These are phyloP conservation scores for Aristolochia californica DNA, from an alignment of 164 flowering plant genomes.

Conservation along the genomic window DNA sequence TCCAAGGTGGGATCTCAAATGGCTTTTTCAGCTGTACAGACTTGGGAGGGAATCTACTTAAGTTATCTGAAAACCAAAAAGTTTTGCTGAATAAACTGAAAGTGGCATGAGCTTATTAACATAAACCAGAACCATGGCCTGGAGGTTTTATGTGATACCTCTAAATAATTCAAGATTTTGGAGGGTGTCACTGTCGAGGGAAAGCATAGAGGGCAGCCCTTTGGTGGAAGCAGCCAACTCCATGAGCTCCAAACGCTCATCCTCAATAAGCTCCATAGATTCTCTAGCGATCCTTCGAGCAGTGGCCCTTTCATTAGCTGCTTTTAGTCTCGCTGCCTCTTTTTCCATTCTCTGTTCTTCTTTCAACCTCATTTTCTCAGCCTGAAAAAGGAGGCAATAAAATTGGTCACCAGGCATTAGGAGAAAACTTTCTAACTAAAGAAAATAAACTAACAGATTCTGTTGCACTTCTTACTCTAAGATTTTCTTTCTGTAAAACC, in stretches of 20 bases:
- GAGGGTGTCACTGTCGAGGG: conserved; percentile 69
- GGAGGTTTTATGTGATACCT: conserved; percentile 28
- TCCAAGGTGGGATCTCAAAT: conserved; percentile 62
- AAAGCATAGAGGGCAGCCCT: conserved; percentile 53
- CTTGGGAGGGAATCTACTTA: conserved; percentile 54
- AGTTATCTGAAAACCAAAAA: conserved; percentile 37
- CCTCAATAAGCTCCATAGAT: conserved; percentile 85
- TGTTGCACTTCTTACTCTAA: conserved; percentile 39
- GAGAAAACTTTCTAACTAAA: neutral
- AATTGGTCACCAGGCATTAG: neutral
- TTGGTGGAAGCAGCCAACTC: conserved; percentile 67
- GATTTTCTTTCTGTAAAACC: conserved; percentile 61
- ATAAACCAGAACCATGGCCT: no score
- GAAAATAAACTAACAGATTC: no score
- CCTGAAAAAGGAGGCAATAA: conserved; percentile 28
- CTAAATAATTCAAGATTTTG: conserved; percentile 58
- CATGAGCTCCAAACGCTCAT: conserved; percentile 91
- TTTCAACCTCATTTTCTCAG: conserved; percentile 78
- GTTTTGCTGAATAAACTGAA: no score
- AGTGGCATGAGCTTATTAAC: no score
- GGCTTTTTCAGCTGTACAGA: conserved; percentile 58
- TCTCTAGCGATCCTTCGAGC: conserved; percentile 91
- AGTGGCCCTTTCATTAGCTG: conserved; percentile 79
- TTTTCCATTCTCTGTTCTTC: conserved; percentile 79
- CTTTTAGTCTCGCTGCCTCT: conserved; percentile 73